Evolutionary conservation across 2,329 filamentous ascomycete genomes (phyloP).

Genomic region (Neonectria coccinea): DNA sequence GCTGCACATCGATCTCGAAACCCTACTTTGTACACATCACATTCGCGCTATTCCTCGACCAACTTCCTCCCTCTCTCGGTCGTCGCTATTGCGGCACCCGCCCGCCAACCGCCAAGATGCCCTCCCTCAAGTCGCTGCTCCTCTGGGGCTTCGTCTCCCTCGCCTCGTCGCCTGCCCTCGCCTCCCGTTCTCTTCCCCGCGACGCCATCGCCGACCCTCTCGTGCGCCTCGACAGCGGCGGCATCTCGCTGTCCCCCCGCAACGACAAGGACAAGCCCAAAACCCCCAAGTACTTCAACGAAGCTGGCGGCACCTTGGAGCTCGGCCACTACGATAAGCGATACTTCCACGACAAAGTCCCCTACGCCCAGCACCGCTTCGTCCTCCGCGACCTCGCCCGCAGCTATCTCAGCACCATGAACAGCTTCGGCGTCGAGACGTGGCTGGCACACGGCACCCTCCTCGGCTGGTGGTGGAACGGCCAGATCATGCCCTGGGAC

Average conservation of each 20-base stretch:
- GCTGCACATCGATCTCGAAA: not conserved
- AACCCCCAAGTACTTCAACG: slow-evolving; percentile 71
- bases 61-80: not conserved
- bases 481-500: slow-evolving; percentile 83
- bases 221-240: not conserved
- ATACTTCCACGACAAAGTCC: slow-evolving; percentile 73
- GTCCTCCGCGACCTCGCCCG: slow-evolving; percentile 77
- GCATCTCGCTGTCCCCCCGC: slow-evolving; percentile 19
- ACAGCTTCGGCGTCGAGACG: slow-evolving; percentile 75
- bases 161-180: slow-evolving; percentile 33
- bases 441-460: slow-evolving; percentile 90
- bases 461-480: slow-evolving; percentile 92
- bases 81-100: not conserved
- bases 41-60: not conserved
- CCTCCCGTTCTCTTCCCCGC: slow-evolving; percentile 29
- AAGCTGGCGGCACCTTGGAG: slow-evolving; percentile 69
- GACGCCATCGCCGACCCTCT: slow-evolving; percentile 9
- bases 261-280: slow-evolving; percentile 22
- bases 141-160: slow-evolving; percentile 43
- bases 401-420: slow-evolving; percentile 78
- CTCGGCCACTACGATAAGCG: slow-evolving; percentile 80
- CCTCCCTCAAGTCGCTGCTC: slow-evolving; percentile 40
- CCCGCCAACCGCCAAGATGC: slow-evolving; percentile 31
- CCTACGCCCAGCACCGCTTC: slow-evolving; percentile 74
- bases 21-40: not conserved